Evolutionary conservation across 441 rosid species (phyloP).

Genomic region (Hura crepitans): DNA sequence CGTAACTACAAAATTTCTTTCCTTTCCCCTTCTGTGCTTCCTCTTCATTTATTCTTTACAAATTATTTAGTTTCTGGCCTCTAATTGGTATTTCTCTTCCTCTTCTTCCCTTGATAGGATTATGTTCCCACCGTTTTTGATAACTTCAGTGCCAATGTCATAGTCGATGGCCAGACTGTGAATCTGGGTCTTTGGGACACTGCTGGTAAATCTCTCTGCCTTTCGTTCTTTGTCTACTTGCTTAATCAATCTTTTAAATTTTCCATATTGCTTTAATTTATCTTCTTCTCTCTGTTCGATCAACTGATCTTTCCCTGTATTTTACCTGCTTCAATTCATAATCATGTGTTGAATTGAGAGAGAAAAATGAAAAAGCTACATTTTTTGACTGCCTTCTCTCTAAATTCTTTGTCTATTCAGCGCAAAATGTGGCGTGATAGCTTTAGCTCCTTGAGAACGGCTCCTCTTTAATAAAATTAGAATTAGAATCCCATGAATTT

Average conservation of each 20-base stretch:
- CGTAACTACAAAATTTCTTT: constrained; percentile 27
- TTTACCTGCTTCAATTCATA: not conserved
- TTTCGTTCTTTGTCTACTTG: not conserved
- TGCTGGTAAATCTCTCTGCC: constrained; percentile 52
- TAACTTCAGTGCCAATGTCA: constrained; percentile 86
- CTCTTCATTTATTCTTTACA: constrained; percentile 1
- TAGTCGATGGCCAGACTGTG: constrained; percentile 78
- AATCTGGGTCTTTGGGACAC: constrained; percentile 93
- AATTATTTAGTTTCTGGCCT: not conserved
- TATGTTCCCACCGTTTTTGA: constrained; percentile 93
- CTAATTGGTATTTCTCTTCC: not conserved
- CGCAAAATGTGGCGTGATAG: constrained; percentile 15
- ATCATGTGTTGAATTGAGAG: constrained; percentile 9
- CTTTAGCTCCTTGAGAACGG: constrained; percentile 3
- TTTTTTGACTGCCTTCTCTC: not conserved
- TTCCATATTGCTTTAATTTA: not conserved
- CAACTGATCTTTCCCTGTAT: constrained; percentile 3
- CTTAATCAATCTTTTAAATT: too few species aligned
- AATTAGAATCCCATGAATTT: not conserved
- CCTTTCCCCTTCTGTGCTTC: not conserved
- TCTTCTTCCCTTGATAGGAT: constrained; percentile 46
- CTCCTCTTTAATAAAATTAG: not conserved
- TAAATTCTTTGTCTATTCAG: not conserved
- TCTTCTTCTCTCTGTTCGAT: not conserved
- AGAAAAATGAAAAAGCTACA: not conserved